These are phyloP conservation scores for Cutaneotrichosporon dermatis DNA, from an alignment of 1,284 basidiomycete species.

Conservation along the genomic window DNA sequence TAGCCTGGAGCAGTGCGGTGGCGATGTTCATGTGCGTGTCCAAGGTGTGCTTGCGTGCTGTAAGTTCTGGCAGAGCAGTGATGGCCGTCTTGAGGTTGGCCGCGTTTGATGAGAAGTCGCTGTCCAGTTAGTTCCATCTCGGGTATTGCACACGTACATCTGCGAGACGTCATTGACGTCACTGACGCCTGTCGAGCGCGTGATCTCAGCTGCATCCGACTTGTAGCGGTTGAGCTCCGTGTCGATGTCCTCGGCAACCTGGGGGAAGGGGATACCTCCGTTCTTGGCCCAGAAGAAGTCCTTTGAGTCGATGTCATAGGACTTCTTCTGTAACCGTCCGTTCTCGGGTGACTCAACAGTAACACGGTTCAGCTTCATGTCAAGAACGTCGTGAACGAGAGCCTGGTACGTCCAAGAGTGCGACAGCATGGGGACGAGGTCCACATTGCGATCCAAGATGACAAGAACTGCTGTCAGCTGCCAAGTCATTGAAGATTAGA, in stretches of 20 bases:
- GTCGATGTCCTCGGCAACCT: constrained; percentile 98
- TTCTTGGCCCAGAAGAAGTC: constrained; percentile 99
- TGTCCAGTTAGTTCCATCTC: constrained; percentile 37
- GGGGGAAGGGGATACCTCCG: constrained; percentile 92
- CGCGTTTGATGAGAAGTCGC: constrained; percentile 91
- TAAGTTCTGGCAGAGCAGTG: constrained; percentile 95
- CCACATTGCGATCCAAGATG: constrained; percentile 90
- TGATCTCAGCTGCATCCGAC: constrained; percentile 93
- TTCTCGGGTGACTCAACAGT: constrained; percentile 63
- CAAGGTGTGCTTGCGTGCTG: constrained; percentile 89
- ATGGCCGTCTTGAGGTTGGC: constrained; percentile 95
- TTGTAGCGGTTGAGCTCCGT: constrained; percentile 90
- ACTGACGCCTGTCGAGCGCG: constrained; percentile 89
- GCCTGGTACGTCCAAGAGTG: constrained; percentile 99
- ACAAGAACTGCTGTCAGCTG: constrained; percentile 65
- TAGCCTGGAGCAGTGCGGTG: constrained; percentile 88
- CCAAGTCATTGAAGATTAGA: background rate
- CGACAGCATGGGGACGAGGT: constrained; percentile 88
- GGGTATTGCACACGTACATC: constrained; percentile 57
- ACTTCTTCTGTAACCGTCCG: constrained; percentile 67
- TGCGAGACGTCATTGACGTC: constrained; percentile 93
- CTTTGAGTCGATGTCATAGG: constrained; percentile 94
- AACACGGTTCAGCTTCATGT: constrained; percentile 95
- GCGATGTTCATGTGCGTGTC: constrained; percentile 99
- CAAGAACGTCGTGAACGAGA: constrained; percentile 92